phyloP scores from a whole-genome alignment of 1,139 yeast genomes.

The Lodderomyces theae region DNA sequence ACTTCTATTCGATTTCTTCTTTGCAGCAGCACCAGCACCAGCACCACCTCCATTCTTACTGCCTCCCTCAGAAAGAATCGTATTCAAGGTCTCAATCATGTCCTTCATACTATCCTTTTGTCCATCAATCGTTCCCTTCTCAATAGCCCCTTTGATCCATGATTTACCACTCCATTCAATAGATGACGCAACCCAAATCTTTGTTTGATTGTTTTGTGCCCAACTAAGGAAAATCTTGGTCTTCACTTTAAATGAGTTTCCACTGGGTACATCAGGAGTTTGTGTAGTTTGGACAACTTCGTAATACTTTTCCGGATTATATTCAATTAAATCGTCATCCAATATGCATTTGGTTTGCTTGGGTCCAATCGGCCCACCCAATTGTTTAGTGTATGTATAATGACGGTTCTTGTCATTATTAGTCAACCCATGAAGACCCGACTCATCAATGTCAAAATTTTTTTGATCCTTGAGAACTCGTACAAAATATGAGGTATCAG shows the following conservation, averaged over 20 bases:
- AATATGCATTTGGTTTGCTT: constrained; percentile 85
- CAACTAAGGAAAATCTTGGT: constrained; percentile 71
- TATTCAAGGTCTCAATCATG: constrained; percentile 57
- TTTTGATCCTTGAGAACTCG: constrained; percentile 64
- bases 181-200: constrained; percentile 57
- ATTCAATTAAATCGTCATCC: constrained; percentile 65
- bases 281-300: constrained; percentile 64
- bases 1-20: constrained; percentile 26
- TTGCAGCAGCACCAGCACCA: constrained; percentile 13
- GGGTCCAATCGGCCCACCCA: constrained; percentile 85
- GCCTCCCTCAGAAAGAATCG: constrained; percentile 28
- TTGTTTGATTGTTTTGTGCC: constrained; percentile 71
- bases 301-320: constrained; percentile 56
- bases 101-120: constrained; percentile 69
- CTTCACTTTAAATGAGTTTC: constrained; percentile 71
- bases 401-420: constrained; percentile 43
- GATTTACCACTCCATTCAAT: constrained; percentile 93
- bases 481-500: constrained; percentile 57
- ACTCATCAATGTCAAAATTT: constrained; percentile 61
- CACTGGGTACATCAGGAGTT: constrained; percentile 96
- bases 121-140: constrained; percentile 89
- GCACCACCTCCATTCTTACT: constrained; percentile 12
- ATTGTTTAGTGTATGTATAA: constrained; percentile 76
- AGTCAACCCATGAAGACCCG: constrained; percentile 44
- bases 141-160: constrained; percentile 89